Percentiles rank a stretch among this genome's conserved stretches.
Evolutionary conservation across 2,329 filamentous ascomycete genomes (phyloP).

Genomic region (Colletotrichum sp.): DNA sequence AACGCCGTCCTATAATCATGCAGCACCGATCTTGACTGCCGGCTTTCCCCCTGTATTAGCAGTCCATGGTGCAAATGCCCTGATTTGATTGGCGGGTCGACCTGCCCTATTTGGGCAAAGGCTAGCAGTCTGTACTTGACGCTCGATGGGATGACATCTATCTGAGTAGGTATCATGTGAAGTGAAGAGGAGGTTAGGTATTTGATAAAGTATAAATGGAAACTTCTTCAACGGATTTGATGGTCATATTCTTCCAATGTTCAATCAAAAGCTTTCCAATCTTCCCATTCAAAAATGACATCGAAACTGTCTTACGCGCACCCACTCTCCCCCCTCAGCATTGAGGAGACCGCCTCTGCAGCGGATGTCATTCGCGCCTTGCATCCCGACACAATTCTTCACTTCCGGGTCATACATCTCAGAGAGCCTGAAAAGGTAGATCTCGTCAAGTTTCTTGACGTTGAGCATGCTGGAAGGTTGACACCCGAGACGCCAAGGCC

Average conservation of each 20-base stretch:
- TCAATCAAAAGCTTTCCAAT: neutral
- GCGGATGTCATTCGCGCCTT: constrained; percentile 32
- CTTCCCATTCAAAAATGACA: neutral
- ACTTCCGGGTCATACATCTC: constrained; percentile 46
- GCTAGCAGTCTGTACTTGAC: neutral
- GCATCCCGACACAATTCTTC: constrained; percentile 28
- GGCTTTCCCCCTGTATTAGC: neutral
- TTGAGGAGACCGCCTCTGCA: constrained; percentile 33
- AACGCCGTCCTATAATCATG: neutral
- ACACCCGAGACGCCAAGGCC: neutral
- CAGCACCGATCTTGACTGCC: neutral
- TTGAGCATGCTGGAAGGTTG: constrained; percentile 28
- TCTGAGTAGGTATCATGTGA: neutral
- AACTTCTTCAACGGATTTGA: neutral
- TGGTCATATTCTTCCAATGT: neutral
- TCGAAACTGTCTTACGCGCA: constrained; percentile 15
- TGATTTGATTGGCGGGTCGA: neutral
- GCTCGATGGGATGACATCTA: neutral
- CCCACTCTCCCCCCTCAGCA: constrained; percentile 30
- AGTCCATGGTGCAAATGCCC: neutral
- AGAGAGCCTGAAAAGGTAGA: constrained; percentile 43
- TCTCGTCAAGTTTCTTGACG: constrained; percentile 39
- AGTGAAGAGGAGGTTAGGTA: neutral
- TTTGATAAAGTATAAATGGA: neutral
- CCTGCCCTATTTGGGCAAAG: neutral